Percentiles rank a stretch among this genome's conserved stretches.
Evolutionary conservation across 306 rosid species (phyloP).

Genomic region (Prunus padus): DNA sequence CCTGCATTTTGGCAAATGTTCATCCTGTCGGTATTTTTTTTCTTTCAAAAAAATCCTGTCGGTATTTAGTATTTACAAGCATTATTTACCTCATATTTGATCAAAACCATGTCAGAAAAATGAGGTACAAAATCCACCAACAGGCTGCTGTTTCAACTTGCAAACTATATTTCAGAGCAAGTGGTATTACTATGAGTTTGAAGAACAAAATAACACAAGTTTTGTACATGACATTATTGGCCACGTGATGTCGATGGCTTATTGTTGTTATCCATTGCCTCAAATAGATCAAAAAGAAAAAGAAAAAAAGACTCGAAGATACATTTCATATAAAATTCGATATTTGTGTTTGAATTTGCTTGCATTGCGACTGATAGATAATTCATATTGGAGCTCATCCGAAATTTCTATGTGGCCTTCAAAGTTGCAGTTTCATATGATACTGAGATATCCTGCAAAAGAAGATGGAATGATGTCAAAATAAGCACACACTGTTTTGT

Average conservation of each 20-base stretch:
- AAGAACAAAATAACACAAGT: background rate
- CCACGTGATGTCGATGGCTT: constrained; percentile 6
- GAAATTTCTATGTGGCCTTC: constrained; percentile 27
- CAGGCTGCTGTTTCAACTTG: background rate
- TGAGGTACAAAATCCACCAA: background rate
- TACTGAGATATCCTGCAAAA: constrained; percentile 65
- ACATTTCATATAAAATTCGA: background rate
- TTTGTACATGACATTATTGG: background rate
- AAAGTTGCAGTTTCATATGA: constrained; percentile 49
- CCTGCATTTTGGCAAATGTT: background rate
- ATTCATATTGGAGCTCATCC: background rate
- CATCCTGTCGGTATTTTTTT: too few species aligned
- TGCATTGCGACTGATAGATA: background rate
- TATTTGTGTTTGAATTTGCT: constrained; percentile 2
- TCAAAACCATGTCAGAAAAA: constrained; percentile 3
- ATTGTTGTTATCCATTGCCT: constrained; percentile 8
- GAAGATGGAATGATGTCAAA: constrained; percentile 14
- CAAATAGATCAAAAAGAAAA: background rate
- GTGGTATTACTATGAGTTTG: constrained; percentile 13
- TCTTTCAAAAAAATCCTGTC: background rate
- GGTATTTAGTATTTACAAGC: background rate
- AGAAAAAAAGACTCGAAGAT: background rate
- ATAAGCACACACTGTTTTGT: background rate
- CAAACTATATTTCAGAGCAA: background rate
- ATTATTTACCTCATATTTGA: background rate